Percentiles rank a stretch among this genome's conserved stretches.
Conservation (phyloP, 2,329 filamentous ascomycete species). For the Talaromyces verruculosus region DNA sequence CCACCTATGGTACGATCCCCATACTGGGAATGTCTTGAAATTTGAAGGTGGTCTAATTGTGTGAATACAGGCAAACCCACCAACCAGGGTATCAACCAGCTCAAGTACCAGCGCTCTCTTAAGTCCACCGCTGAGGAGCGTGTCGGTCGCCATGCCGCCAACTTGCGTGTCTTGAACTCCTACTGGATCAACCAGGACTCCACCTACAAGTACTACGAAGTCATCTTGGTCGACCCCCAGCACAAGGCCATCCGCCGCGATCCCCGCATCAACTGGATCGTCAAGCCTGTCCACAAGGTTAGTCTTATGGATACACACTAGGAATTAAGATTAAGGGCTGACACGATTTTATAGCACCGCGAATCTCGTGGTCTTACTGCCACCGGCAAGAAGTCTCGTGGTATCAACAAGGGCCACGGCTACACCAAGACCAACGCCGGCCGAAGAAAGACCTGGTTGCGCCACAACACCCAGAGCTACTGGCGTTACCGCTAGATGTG, state of each 20-base stretch:
- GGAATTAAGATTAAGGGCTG: slow-evolving; percentile 22
- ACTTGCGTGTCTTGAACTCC: slow-evolving; percentile 98
- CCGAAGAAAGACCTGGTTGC: slow-evolving; percentile 99
- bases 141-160: slow-evolving; percentile 98
- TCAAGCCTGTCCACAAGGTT: slow-evolving; percentile 96
- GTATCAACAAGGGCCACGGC: slow-evolving; percentile 98
- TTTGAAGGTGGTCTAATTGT: slow-evolving; percentile 25
- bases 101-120: slow-evolving; percentile 99
- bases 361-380: slow-evolving; percentile 95
- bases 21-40: background rate
- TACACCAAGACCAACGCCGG: slow-evolving; percentile 98
- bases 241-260: slow-evolving; percentile 99
- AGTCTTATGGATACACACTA: slow-evolving; percentile 19
- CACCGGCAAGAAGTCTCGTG: slow-evolving; percentile 99
- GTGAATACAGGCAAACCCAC: slow-evolving; percentile 85
- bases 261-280: slow-evolving; percentile 99
- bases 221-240: slow-evolving; percentile 99
- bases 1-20: slow-evolving; percentile 81
- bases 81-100: slow-evolving; percentile 99
- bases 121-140: slow-evolving; percentile 98
- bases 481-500: slow-evolving; percentile 84
- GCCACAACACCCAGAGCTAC: slow-evolving; percentile 98
- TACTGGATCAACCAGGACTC: slow-evolving; percentile 99
- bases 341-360: slow-evolving; percentile 67
- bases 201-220: slow-evolving; percentile 99